phyloP scores from a whole-genome alignment of 345 rosid species.

The Angophora floribunda region DNA sequence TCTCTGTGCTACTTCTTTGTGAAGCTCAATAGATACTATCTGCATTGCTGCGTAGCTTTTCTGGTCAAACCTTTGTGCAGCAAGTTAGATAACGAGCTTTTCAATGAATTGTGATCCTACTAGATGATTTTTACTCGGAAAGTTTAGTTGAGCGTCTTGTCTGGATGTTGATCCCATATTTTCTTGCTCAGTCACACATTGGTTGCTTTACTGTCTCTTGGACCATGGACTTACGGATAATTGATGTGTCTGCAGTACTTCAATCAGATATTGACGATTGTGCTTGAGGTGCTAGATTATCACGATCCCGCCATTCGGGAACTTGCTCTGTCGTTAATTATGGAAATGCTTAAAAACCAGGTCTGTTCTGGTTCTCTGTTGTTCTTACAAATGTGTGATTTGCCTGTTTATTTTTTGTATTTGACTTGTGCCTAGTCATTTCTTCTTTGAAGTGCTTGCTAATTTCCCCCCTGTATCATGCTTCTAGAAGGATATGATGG shows the following conservation, averaged over 20 bases:
- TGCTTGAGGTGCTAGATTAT: constrained; percentile 88
- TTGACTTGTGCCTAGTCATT: background rate
- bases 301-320: constrained; percentile 64
- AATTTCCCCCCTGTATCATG: background rate
- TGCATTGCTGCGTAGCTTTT: background rate
- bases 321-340: constrained; percentile 61
- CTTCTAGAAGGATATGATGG: constrained; percentile 76
- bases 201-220: background rate
- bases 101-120: background rate
- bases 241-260: constrained; percentile 54
- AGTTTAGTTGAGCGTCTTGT: background rate
- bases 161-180: background rate
- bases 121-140: background rate
- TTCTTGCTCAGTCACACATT: background rate
- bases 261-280: constrained; percentile 93
- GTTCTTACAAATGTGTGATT: background rate
- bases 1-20: background rate
- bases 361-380: constrained; percentile 14
- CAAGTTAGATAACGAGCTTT: background rate
- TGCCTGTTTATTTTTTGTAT: background rate
- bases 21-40: background rate
- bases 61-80: background rate
- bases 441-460: background rate
- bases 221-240: background rate
- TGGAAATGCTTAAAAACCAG: constrained; percentile 88